These are phyloP conservation scores for Rhizopogon vesiculosus DNA, from an alignment of 768 basidiomycete genomes.

Conservation along the genomic window DNA sequence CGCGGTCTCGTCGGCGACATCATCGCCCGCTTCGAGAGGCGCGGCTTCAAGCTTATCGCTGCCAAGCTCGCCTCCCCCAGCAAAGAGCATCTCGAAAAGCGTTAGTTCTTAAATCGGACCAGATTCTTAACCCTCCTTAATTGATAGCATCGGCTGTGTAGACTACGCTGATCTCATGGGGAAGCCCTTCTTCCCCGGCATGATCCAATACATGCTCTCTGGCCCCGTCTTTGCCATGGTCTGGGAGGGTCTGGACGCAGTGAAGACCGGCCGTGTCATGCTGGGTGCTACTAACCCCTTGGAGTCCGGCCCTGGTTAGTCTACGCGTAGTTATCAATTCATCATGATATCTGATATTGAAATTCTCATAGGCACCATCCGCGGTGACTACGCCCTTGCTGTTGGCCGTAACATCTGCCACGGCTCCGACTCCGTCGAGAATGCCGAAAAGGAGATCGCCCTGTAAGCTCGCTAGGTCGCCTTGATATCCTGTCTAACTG, in stretches of 20 bases:
- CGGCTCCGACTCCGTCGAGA: constrained; percentile 86
- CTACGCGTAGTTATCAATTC: not conserved
- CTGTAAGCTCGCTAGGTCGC: constrained; percentile 50
- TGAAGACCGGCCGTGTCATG: constrained; percentile 95
- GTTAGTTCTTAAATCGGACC: constrained; percentile 31
- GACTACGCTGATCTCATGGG: constrained; percentile 95
- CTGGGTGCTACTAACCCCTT: constrained; percentile 97
- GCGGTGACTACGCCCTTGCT: constrained; percentile 92
- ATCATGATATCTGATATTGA: constrained; percentile 4
- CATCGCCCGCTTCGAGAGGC: constrained; percentile 94
- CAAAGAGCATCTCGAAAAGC: constrained; percentile 85
- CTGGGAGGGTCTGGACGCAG: constrained; percentile 91
- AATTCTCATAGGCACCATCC: constrained; percentile 72
- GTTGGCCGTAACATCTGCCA: constrained; percentile 95
- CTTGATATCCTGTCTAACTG: not conserved
- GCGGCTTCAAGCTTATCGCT: constrained; percentile 96
- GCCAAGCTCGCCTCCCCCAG: constrained; percentile 85
- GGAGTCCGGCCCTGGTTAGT: constrained; percentile 75
- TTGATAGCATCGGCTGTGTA: constrained; percentile 23
- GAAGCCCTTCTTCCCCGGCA: constrained; percentile 93
- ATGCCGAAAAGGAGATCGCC: constrained; percentile 88
- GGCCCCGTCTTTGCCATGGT: constrained; percentile 97
- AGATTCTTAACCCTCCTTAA: not conserved
- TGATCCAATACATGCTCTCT: constrained; percentile 94
- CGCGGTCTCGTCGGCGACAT: constrained; percentile 94